These are phyloP conservation scores for Lactarius trivialis DNA, from an alignment of 768 basidiomycete species.

Conservation along the genomic window DNA sequence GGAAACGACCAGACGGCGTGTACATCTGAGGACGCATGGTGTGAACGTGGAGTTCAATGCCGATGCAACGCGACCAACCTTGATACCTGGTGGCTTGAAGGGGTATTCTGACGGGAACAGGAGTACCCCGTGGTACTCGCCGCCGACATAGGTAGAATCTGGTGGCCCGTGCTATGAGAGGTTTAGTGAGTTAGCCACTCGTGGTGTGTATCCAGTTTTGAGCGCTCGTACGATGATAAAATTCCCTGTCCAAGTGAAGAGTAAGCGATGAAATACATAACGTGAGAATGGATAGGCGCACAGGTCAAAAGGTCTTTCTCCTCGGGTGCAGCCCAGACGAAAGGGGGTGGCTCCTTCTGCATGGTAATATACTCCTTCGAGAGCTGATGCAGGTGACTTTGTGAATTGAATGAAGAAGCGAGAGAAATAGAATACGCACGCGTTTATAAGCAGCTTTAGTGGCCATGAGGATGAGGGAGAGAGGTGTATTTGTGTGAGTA, in stretches of 20 bases:
- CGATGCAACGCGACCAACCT: slow-evolving; percentile 43
- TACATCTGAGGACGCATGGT: slow-evolving; percentile 54
- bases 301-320: slow-evolving; percentile 97
- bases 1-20: slow-evolving; percentile 86
- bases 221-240: slow-evolving; percentile 71
- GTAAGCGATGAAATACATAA: neutral
- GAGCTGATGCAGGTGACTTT: slow-evolving; percentile 41
- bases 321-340: slow-evolving; percentile 91
- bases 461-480: slow-evolving; percentile 46
- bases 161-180: slow-evolving; percentile 77
- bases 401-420: slow-evolving; percentile 1
- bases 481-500: neutral
- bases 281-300: slow-evolving; percentile 37
- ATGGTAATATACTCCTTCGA: slow-evolving; percentile 86
- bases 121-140: slow-evolving; percentile 92
- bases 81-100: slow-evolving; percentile 95
- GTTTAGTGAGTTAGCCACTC: slow-evolving; percentile 9
- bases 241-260: slow-evolving; percentile 58
- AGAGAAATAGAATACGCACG: slow-evolving; percentile 36
- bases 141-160: slow-evolving; percentile 83
- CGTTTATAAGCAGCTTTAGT: slow-evolving; percentile 84
- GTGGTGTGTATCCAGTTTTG: neutral
- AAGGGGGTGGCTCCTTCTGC: slow-evolving; percentile 92
- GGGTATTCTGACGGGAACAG: slow-evolving; percentile 93
- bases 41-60: neutral